Evolutionary conservation across 495 filamentous ascomycete species (phyloP).

Genomic region (Hypoxylon perforatum): DNA sequence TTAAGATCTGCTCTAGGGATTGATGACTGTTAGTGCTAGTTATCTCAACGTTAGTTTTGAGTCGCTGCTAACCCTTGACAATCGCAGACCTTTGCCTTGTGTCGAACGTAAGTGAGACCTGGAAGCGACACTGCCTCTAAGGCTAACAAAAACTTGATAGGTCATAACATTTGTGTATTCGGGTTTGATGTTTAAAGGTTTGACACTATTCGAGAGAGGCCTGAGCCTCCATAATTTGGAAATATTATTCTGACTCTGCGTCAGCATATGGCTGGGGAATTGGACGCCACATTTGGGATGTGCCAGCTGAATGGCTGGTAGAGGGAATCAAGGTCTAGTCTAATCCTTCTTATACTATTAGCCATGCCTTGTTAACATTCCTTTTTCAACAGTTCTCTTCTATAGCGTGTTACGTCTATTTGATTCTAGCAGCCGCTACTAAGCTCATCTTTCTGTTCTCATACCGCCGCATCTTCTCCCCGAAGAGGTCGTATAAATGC

Average conservation of each 20-base stretch:
- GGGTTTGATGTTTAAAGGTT: background rate
- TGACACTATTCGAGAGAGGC: background rate
- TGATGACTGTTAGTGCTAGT: constrained; percentile 1
- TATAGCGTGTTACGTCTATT: background rate
- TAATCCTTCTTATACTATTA: too few relatives aligned
- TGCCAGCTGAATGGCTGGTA: background rate
- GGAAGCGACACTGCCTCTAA: background rate
- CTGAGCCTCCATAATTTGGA: background rate
- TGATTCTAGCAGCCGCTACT: background rate
- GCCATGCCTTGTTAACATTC: background rate
- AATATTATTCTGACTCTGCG: background rate
- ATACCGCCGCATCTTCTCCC: background rate
- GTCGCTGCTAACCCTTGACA: background rate
- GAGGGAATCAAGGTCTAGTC: background rate
- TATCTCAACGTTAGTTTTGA: background rate
- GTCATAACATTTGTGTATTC: background rate
- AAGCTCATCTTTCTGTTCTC: background rate
- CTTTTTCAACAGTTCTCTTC: background rate
- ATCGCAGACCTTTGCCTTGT: background rate
- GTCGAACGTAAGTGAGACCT: background rate
- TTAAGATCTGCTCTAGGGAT: background rate
- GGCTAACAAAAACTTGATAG: background rate
- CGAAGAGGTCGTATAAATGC: background rate
- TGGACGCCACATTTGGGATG: background rate
- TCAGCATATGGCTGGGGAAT: background rate